These are phyloP conservation scores for Phytophthora colocasiae DNA, from an alignment of 352 stramenopile species.

Conservation along the genomic window DNA sequence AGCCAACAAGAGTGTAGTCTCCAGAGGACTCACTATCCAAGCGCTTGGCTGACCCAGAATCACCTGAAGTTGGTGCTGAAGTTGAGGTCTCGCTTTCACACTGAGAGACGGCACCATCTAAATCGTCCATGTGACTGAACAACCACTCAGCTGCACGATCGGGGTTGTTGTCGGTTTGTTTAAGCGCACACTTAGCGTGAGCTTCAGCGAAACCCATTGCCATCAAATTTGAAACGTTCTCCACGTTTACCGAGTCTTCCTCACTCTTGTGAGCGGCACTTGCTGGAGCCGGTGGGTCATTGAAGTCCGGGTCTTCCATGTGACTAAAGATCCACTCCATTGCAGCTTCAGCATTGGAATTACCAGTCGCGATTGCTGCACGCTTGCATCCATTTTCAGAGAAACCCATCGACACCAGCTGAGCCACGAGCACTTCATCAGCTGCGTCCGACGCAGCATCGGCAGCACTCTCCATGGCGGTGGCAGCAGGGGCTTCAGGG, in stretches of 20 bases:
- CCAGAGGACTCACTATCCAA: constrained; percentile 59
- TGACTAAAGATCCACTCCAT: constrained; percentile 99
- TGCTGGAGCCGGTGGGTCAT: constrained; percentile 82
- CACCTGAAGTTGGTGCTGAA: constrained; percentile 25
- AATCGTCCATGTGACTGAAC: constrained; percentile 97
- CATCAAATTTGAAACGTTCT: constrained; percentile 67
- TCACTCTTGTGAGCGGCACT: constrained; percentile 12
- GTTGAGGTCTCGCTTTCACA: constrained; percentile 59
- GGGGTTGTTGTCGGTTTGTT: constrained; percentile 90
- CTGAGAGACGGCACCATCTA: constrained; percentile 91
- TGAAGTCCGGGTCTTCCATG: constrained; percentile 98
- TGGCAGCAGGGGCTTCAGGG: constrained; percentile 57
- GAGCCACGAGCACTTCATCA: constrained; percentile 92
- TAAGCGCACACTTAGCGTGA: constrained; percentile 94
- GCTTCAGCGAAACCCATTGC: constrained; percentile 91
- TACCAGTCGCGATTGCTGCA: constrained; percentile 93
- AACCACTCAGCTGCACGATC: constrained; percentile 98
- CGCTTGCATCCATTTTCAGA: constrained; percentile 97
- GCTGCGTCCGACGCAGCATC: constrained; percentile 49
- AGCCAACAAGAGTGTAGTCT: constrained; percentile 96
- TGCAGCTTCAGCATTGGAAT: constrained; percentile 91
- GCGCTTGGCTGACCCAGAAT: constrained; percentile 40
- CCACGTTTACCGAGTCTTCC: constrained; percentile 79
- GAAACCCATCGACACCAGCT: constrained; percentile 99
- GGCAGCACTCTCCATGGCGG: constrained; percentile 14